phyloP scores from a whole-genome alignment of 2,329 filamentous ascomycete genomes.

The Colletotrichum plurivorum region DNA sequence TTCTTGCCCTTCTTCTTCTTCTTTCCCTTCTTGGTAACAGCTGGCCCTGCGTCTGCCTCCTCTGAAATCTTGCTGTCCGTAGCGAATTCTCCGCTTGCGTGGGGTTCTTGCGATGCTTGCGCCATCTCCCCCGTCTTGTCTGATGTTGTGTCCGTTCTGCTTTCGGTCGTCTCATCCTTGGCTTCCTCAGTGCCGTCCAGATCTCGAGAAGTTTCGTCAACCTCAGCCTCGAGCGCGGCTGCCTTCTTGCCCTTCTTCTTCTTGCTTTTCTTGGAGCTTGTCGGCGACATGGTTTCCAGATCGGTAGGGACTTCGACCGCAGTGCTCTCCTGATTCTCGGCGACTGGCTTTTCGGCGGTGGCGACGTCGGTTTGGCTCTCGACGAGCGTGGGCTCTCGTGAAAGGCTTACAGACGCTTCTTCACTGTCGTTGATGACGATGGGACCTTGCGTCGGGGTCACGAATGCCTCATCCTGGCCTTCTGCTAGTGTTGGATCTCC shows the following conservation, averaged over 20 bases:
- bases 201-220: constrained; percentile 7
- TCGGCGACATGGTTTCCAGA: constrained; percentile 14
- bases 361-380: constrained; percentile 32
- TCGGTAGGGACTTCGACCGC: not conserved
- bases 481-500: constrained; percentile 18
- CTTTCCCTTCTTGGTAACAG: constrained; percentile 51
- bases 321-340: constrained; percentile 15
- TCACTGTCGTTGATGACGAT: not conserved
- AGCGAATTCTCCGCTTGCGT: constrained; percentile 32
- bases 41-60: constrained; percentile 42
- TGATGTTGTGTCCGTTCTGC: constrained; percentile 17
- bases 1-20: constrained; percentile 56
- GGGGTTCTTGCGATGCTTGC: constrained; percentile 30
- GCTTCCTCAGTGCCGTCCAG: constrained; percentile 21
- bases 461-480: constrained; percentile 21
- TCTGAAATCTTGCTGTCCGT: constrained; percentile 36
- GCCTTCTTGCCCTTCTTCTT: constrained; percentile 43
- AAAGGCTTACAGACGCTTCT: constrained; percentile 15
- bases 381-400: constrained; percentile 24
- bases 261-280: constrained; percentile 48
- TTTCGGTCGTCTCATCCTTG: constrained; percentile 24
- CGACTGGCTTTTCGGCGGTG: constrained; percentile 34
- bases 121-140: constrained; percentile 36
- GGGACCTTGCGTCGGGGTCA: constrained; percentile 11
- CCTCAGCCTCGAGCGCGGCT: constrained; percentile 11